Evolutionary conservation across 31 red algal species (phyloP).

Genomic region (Pterothamnion heteromorphum): DNA sequence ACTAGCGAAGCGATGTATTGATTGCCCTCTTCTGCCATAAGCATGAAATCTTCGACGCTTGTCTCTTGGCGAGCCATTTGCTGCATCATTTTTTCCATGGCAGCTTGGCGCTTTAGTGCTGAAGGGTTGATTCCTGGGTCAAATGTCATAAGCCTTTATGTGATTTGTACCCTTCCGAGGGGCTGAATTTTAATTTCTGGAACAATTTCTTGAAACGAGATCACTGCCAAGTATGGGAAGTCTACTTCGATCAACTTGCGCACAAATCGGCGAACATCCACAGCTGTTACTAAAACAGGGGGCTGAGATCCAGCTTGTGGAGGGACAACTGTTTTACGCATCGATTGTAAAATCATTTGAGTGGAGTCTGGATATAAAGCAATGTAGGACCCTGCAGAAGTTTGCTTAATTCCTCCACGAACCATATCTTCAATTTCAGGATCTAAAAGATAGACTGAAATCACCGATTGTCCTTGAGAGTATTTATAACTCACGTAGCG

Average conservation of each 20-base stretch:
- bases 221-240: neutral
- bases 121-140: too few relatives aligned
- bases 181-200: neutral
- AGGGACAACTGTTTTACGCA: neutral
- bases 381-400: conserved; percentile 2
- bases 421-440: neutral
- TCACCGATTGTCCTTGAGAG: neutral
- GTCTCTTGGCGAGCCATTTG: too few relatives aligned
- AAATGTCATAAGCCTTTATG: too few relatives aligned
- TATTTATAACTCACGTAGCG: conserved; percentile 20
- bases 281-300: conserved; percentile 4
- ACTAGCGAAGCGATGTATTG: too few relatives aligned
- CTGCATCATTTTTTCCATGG: too few relatives aligned
- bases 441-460: neutral
- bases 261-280: conserved; percentile 9
- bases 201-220: neutral
- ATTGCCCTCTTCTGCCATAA: too few relatives aligned
- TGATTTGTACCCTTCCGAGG: neutral
- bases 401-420: conserved; percentile 4
- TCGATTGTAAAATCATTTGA: neutral
- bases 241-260: neutral
- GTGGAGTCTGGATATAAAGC: neutral
- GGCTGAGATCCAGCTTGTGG: neutral
- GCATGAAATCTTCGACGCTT: too few relatives aligned
- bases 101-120: too few relatives aligned